Base-by-base conservation (phyloP, 1,284 basidiomycete genomes). In the Puccinia polysora region DNA sequence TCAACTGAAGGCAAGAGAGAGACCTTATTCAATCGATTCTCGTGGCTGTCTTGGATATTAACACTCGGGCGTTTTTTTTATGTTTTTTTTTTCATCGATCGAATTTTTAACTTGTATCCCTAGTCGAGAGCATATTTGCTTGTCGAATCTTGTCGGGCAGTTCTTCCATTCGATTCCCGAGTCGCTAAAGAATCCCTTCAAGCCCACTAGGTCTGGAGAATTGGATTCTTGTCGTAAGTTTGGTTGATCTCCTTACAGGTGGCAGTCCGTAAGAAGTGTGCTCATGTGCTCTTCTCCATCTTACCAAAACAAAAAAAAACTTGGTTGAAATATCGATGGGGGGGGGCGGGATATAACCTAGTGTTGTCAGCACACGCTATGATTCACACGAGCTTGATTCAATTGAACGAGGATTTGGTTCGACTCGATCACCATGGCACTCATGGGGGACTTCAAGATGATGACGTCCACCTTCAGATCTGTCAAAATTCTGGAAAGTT, bases 171-270 rank as follows among this genome's bases (percentile, higher is more conserved):
- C 69, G 1, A 63, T 71, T 56, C 69, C 69, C 14, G 15, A n/a
- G 14, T 23, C 28, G 6, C 56, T 43, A 8, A 38, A 53, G 40
- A 55, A 64, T 28, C 59, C 69, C 25, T 55, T 71, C 60, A 50
- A 56, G 58, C 20, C 36, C 4, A 64, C 49, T 23, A 34, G 30
- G 43, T 59, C 18, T 36, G 55, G 67, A 1, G 25, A 45, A 55
- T 34, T 71, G 8, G 49, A 71, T 55, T 30, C 49, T 20, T 71
- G 69, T 45, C 58, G 69, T 71, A 64, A 63, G 69, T 53, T 25
- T 7, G 4, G 2, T 28, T 18, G 4, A 15, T 28, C 25, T 53
- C 14, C 23, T 18, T 28, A 12, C n/a, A n/a, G n/a, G n/a, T n/a
- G n/a, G n/a, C n/a, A n/a, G n/a, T n/a, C n/a, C n/a, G n/a, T n/a